These are phyloP conservation scores for Blastocystis sp. DNA, from an alignment of 352 stramenopile species.

Conservation along the genomic window DNA sequence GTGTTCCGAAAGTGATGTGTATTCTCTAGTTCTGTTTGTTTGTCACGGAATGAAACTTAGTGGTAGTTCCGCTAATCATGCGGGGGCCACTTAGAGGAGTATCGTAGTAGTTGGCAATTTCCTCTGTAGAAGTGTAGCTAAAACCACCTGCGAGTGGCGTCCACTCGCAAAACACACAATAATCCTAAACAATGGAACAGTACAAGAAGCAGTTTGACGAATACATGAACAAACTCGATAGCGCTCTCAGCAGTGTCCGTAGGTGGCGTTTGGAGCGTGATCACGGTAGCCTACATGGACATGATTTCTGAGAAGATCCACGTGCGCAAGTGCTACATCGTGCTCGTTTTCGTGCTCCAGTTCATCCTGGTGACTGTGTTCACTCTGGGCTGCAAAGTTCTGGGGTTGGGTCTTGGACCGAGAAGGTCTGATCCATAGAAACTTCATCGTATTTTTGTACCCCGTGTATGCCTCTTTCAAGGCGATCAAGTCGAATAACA, in stretches of 20 bases:
- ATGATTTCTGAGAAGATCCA: constrained; percentile 7
- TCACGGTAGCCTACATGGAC: constrained; percentile 18
- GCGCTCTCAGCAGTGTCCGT: constrained; percentile 7
- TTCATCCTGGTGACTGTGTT: not conserved
- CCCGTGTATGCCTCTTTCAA: constrained; percentile 77
- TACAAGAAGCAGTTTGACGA: constrained; percentile 14
- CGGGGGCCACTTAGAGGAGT: no score
- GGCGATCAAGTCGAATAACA: constrained; percentile 68
- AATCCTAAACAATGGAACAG: not conserved
- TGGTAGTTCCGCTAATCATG: no score
- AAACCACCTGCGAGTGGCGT: no score
- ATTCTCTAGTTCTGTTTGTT: no score
- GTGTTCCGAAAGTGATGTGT: constrained; percentile 27
- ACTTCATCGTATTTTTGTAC: constrained; percentile 75
- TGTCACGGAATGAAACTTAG: no score
- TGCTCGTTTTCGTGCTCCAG: not conserved
- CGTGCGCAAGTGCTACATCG: constrained; percentile 37
- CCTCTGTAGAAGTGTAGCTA: no score
- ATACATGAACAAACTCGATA: constrained; percentile 27
- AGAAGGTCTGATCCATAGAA: constrained; percentile 37
- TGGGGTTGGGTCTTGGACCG: not conserved
- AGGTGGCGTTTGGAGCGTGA: not conserved
- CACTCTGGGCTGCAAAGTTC: not conserved
- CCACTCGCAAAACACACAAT: no score
- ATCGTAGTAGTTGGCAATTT: no score